phyloP scores from a whole-genome alignment of 768 basidiomycete species.

The Lyophyllum atratum region DNA sequence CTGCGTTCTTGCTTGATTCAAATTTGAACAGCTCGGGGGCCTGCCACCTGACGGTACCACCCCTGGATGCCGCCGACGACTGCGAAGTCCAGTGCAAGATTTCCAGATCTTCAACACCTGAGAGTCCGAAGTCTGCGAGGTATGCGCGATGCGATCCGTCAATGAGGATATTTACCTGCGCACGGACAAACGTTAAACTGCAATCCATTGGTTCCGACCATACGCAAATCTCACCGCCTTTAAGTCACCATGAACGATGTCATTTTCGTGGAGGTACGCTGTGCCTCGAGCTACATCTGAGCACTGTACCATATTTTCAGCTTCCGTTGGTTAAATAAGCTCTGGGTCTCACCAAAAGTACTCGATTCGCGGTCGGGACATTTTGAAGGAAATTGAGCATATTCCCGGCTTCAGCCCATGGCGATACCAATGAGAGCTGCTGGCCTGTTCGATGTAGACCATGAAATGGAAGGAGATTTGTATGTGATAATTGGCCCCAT shows the following conservation, averaged over 20 bases:
- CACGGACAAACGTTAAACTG: not conserved
- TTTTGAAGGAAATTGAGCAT: conserved; percentile 14
- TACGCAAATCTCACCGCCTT: conserved; percentile 34
- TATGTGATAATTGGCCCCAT: conserved; percentile 35
- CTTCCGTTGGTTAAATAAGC: not conserved
- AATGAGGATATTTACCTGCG: conserved; percentile 25
- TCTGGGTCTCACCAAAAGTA: conserved; percentile 11
- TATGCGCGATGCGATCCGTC: conserved; percentile 16
- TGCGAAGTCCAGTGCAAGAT: conserved; percentile 13
- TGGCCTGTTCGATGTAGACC: conserved; percentile 25
- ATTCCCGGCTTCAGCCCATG: conserved; percentile 22
- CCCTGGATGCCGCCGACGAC: conserved; percentile 2
- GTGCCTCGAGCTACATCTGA: conserved; percentile 32
- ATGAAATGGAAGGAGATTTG: conserved; percentile 36
- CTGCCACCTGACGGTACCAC: conserved; percentile 19
- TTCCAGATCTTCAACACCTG: conserved; percentile 13
- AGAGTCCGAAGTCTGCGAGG: conserved; percentile 26
- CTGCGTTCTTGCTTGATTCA: not conserved
- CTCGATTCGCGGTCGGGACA: conserved; percentile 6
- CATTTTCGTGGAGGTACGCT: conserved; percentile 31
- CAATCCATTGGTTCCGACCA: too few relatives aligned
- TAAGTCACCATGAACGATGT: conserved; percentile 47
- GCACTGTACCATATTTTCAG: conserved; percentile 22
- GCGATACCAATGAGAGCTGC: conserved; percentile 18
- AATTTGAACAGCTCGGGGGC: conserved; percentile 22